Percentiles rank a stretch among this genome's conserved stretches.
Conservation (phyloP, 1,139 yeast species). For the Nakaseomyces kungkrabaensis region DNA sequence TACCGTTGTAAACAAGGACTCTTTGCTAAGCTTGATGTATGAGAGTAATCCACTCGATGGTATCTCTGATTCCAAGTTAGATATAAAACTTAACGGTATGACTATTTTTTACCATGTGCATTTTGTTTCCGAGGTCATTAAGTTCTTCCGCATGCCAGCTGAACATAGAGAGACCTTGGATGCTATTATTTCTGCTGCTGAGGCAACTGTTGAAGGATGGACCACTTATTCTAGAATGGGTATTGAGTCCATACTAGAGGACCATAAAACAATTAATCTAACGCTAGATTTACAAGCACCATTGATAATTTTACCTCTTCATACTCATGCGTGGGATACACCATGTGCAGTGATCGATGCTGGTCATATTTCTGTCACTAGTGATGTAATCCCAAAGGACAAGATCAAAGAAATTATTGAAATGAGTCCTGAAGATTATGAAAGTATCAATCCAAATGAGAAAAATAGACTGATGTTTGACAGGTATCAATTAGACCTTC, state of each 20-base stretch:
- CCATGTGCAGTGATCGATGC: conserved; percentile 93
- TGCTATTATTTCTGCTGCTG: conserved; percentile 90
- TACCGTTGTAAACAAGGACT: conserved; percentile 30
- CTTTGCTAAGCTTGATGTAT: conserved; percentile 73
- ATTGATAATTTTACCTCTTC: conserved; percentile 75
- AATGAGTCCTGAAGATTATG: conserved; percentile 53
- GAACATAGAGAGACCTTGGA: conserved; percentile 82
- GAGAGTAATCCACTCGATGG: conserved; percentile 82
- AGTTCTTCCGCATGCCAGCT: conserved; percentile 79
- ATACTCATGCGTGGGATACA: conserved; percentile 68
- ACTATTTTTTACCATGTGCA: conserved; percentile 79
- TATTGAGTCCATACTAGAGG: conserved; percentile 83
- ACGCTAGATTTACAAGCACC: conserved; percentile 91
- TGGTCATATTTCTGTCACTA: conserved; percentile 79
- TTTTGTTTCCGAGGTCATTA: conserved; percentile 63
- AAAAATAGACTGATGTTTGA: conserved; percentile 82
- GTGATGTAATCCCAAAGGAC: conserved; percentile 69
- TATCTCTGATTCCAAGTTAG: conserved; percentile 67
- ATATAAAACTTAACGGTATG: conserved; percentile 74
- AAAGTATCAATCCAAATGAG: conserved; percentile 60
- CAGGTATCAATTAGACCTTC: conserved; percentile 62
- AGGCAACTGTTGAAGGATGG: conserved; percentile 85
- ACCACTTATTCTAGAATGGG: conserved; percentile 88
- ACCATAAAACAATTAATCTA: conserved; percentile 81
- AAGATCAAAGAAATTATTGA: conserved; percentile 62